A percentile compares a stretch with the other conserved stretches of the same genome.
Evolutionary conservation across 2,329 filamentous ascomycete species (phyloP).

Genomic region (Claviceps paspali): DNA sequence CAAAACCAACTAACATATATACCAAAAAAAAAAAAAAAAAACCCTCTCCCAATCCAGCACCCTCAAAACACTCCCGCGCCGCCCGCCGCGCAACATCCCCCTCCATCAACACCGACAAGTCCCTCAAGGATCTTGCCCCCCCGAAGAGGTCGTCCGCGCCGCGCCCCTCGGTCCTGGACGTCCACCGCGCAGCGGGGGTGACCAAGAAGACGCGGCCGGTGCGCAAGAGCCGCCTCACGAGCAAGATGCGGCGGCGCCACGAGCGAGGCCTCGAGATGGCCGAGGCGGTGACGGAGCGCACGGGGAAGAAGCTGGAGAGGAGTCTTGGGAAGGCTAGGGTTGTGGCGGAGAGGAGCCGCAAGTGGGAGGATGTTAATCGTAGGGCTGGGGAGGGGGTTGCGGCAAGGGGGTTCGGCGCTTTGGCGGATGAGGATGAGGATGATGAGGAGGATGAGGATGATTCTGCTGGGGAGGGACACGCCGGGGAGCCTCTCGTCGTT

Average conservation of each 20-base stretch:
- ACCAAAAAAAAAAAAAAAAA: neutral
- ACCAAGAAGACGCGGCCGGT: conserved; percentile 47
- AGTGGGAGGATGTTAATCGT: conserved; percentile 45
- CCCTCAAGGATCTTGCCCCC: conserved; percentile 43
- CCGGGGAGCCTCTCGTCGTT: no score
- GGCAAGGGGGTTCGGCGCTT: conserved; percentile 7
- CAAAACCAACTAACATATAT: neutral
- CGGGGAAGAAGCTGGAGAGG: conserved; percentile 37
- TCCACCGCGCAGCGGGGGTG: conserved; percentile 52
- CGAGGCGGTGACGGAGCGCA: conserved; percentile 44
- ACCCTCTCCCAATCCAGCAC: conserved; percentile 23
- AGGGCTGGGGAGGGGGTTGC: conserved; percentile 11
- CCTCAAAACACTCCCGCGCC: conserved; percentile 57
- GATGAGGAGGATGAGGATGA: conserved; percentile 9
- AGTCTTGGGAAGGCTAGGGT: conserved; percentile 33
- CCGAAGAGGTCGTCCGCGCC: conserved; percentile 12
- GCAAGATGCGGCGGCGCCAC: conserved; percentile 38
- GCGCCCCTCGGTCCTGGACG: conserved; percentile 52
- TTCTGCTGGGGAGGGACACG: neutral
- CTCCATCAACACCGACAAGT: conserved; percentile 56
- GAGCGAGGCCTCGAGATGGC: conserved; percentile 44
- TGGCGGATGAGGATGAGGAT: conserved; percentile 9
- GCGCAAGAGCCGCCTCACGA: conserved; percentile 38
- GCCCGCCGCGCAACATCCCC: conserved; percentile 59
- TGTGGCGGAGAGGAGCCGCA: conserved; percentile 34